These are phyloP conservation scores for Phytophthora cactorum DNA, from an alignment of 352 stramenopile species.

Conservation along the genomic window DNA sequence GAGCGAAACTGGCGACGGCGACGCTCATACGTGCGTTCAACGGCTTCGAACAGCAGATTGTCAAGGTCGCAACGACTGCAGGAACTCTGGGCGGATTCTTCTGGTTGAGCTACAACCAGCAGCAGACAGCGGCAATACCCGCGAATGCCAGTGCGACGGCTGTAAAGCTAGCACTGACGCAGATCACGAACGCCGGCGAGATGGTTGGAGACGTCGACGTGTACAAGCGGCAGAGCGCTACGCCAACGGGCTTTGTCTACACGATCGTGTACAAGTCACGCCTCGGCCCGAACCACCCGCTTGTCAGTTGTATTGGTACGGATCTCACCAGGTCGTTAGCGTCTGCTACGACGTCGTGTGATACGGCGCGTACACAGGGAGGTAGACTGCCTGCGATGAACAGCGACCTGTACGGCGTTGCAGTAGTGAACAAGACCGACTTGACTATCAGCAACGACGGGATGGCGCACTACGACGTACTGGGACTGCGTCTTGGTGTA, in stretches of 20 bases:
- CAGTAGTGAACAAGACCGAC: conserved; percentile 50
- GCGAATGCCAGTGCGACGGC: conserved; percentile 64
- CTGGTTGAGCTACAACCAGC: conserved; percentile 83
- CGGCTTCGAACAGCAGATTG: conserved; percentile 92
- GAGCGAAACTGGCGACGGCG: conserved; percentile 70
- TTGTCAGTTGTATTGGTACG: conserved; percentile 54
- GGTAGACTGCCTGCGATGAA: conserved; percentile 82
- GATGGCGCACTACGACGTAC: conserved; percentile 42
- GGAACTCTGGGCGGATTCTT: conserved; percentile 88
- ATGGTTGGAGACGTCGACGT: conserved; percentile 56
- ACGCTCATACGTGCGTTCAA: conserved; percentile 90
- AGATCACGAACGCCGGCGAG: conserved; percentile 39
- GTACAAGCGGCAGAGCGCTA: conserved; percentile 52
- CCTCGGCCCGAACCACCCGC: conserved; percentile 57
- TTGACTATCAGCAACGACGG: conserved; percentile 30
- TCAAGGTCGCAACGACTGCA: conserved; percentile 73
- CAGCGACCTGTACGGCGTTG: conserved; percentile 68
- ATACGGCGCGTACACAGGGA: conserved; percentile 32
- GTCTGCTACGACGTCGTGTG: conserved; percentile 42
- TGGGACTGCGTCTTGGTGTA: conserved; percentile 41
- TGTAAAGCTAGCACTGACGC: conserved; percentile 62
- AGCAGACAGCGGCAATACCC: conserved; percentile 74
- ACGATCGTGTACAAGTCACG: conserved; percentile 74
- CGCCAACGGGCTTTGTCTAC: conserved; percentile 54
- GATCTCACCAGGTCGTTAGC: conserved; percentile 56